Percentiles rank a stretch among this genome's conserved stretches.
Evolutionary conservation across 2,329 filamentous ascomycete species (phyloP).

Genomic region (Emmonsiellopsis sp.): DNA sequence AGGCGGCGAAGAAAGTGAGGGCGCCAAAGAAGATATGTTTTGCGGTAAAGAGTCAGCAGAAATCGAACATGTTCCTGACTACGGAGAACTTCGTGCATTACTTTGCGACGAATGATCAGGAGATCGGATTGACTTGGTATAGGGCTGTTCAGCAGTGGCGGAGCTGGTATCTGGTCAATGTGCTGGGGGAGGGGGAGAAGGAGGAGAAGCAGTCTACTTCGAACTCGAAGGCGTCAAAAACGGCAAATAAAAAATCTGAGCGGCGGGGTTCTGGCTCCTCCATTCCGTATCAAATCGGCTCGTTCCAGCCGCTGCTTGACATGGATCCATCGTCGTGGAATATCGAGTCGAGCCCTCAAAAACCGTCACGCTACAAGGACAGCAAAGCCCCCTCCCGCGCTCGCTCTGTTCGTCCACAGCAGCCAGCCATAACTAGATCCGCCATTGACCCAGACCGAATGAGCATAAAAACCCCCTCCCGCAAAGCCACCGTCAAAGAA

Average conservation of each 20-base stretch:
- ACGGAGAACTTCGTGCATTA: constrained; percentile 86
- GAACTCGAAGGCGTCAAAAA: constrained; percentile 18
- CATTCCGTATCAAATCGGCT: constrained; percentile 52
- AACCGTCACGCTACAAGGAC: constrained; percentile 5
- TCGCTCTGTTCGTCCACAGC: neutral
- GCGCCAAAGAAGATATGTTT: constrained; percentile 80
- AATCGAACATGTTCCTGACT: constrained; percentile 70
- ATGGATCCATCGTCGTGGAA: constrained; percentile 31
- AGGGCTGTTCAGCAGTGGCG: constrained; percentile 69
- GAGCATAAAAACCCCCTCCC: neutral
- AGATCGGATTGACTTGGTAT: constrained; percentile 60
- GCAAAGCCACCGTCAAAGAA: neutral
- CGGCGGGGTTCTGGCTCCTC: constrained; percentile 12
- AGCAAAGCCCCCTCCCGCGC: neutral
- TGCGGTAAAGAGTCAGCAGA: constrained; percentile 87
- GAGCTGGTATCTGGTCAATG: constrained; percentile 81
- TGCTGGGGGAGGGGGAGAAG: constrained; percentile 50
- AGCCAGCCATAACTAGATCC: neutral
- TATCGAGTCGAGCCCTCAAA: constrained; percentile 43
- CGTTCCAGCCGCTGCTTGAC: constrained; percentile 60
- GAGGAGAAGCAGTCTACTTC: constrained; percentile 21
- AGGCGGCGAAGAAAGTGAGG: constrained; percentile 60
- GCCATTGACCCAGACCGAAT: neutral
- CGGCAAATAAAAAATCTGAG: constrained; percentile 17
- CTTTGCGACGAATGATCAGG: constrained; percentile 69